Base-by-base conservation (phyloP, 139 green algal species). In the Chlamydomonas asymmetrica region DNA sequence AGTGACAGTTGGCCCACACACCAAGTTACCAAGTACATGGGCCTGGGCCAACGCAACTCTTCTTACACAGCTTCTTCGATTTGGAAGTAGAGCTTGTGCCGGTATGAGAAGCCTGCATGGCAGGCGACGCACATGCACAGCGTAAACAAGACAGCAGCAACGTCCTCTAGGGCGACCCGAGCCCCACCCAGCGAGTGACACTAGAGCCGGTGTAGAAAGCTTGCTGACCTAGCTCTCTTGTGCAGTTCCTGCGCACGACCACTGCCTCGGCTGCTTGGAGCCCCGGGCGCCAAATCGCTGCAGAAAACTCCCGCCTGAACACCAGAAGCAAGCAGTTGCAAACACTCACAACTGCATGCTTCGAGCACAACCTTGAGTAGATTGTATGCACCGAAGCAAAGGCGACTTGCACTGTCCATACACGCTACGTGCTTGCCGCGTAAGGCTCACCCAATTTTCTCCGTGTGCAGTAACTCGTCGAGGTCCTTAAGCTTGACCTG, bases 51-150 rank as follows among this genome's bases (percentile, higher is more conserved):
- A n/a, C n/a, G 45, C 45, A 52, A 16, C 45, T 18, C 13, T 13
- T 63, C 74, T 75, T 43, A 80, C 56, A 78, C 66, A 8, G 75
- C 80, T 45, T 86, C 80, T 39, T 86, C 80, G 18, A 82, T 72
- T 3, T 86, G 80, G 27, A 86, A 71, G 63, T 74, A 82, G 2
- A 50, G 9, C 9, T 39, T 57, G 31, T 56, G 63, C 3, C 64
- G 29, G 16, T 43, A 74, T 32, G 54, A 76, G 59, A 78, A 85
- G 57, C 80, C 79, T 85, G 68, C 13, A 20, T 2, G 37, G 65
- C 32, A 25, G 9, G 9, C 13, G 40, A 35, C 29, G 29, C 45
- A 31, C 25, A 72, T 13, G 37, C n/a, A 72, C 65, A 59, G 41
- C 16, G 4, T 8, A 40, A 3, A 18, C 39, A 31, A 5, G 5